Evolutionary conservation across 768 basidiomycete species (phyloP), one percentile per base, ranked within the genome.

Genomic region (Kwoniella mangroviensis): DNA sequence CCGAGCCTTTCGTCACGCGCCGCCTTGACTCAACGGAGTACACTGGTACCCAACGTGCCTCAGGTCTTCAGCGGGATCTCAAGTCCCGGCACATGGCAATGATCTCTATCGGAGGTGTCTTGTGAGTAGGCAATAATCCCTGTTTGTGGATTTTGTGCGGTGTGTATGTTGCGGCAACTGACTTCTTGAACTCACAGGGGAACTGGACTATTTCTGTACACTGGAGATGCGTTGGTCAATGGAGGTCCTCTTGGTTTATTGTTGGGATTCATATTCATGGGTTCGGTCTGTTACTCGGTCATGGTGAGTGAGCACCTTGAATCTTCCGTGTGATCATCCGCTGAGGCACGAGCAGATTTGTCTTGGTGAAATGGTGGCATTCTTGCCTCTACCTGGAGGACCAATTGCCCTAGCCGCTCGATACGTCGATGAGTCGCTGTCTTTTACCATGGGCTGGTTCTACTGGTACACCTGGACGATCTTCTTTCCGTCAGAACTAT

Each of bases 161-260:
- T 49, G 10, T 19, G 1, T 19, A 10, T 6, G 45, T 34, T 28
- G 28, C 24, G 13, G 58, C 58, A 11, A 49, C 10, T 49, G 45
- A 19, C 45, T 10, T 49, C 19, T 60, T 19, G 41, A 13, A 34
- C 19, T 42, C 17, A 21, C 42, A 42, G 60, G n/a, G 60, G 60
- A n/a, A 70, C 69, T n/a, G 89, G 90, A 69, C 84, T 90, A 17
- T 92, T 91, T 81, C 80, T 92, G 26, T 78, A 78, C 61, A 80
- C 78, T 21, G 88, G 86, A 15, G 79, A 75, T 52, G 67, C 71
- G 17, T 65, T 80, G 15, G 69, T 65, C 34, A 73, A 76, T 41
- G 79, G 76, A 62, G 79, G 79, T 59, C 79, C 79, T 42, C 73
- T 78, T 51, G 79, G 79, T 68, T 70, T 76, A 19, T 67, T 76